phyloP scores from a whole-genome alignment of 805 yeast species.

The Cyberlindnera mycetangii region DNA sequence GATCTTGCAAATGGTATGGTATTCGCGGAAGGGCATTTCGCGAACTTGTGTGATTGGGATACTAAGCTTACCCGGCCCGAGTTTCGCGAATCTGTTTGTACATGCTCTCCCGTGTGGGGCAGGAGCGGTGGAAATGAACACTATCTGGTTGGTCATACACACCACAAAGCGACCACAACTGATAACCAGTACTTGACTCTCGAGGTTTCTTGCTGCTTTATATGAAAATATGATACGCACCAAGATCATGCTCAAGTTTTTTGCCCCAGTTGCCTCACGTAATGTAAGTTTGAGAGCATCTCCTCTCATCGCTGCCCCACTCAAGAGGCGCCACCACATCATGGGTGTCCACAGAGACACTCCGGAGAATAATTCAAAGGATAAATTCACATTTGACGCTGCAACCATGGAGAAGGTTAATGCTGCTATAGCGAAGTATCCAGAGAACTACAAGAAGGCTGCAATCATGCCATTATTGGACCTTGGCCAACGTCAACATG shows the following conservation, averaged over 20 bases:
- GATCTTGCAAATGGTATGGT: too few relatives aligned
- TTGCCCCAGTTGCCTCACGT: not conserved
- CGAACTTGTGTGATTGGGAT: too few relatives aligned
- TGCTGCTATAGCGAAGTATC: conserved; percentile 73
- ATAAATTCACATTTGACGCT: conserved; percentile 68
- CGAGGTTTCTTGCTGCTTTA: too few relatives aligned
- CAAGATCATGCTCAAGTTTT: not conserved
- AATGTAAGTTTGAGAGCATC: not conserved
- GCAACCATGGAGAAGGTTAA: conserved; percentile 69
- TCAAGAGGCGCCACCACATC: conserved; percentile 21
- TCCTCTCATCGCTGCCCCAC: not conserved
- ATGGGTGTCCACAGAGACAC: conserved; percentile 67
- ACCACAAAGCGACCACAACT: too few relatives aligned
- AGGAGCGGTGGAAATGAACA: not conserved
- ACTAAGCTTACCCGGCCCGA: not conserved
- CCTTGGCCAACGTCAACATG: conserved; percentile 83
- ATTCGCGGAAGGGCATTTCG: too few relatives aligned
- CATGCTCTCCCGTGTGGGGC: not conserved
- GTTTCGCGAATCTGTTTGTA: not conserved
- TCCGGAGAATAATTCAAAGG: conserved; percentile 58
- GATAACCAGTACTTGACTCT: too few relatives aligned
- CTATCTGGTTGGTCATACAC: not conserved
- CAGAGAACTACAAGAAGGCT: conserved; percentile 81
- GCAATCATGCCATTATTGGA: conserved; percentile 87
- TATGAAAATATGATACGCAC: too few relatives aligned